Evolutionary conservation across 2,329 filamentous ascomycete genomes (phyloP), one percentile per base, ranked within the genome.

Genomic region (Pleurostoma richardsiae): DNA sequence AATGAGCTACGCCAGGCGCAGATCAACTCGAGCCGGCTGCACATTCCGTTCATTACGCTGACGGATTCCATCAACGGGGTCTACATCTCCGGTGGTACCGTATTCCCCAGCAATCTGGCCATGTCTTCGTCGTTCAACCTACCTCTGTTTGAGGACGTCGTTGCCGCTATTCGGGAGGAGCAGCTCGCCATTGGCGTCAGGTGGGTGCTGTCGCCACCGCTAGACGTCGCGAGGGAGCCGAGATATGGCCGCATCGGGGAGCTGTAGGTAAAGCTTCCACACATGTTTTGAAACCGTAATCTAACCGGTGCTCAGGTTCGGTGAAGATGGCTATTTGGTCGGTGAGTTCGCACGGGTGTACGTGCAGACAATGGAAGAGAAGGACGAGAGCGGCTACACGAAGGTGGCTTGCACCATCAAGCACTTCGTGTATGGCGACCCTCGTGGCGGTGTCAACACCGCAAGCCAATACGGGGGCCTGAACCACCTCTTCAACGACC

Each of bases 361-460:
- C 41, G 58, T 66, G 40, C 53, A 64, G 43, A 63, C 54, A 3
- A 67, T 67, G 64, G 61, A 67, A 43, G 58, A 61, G 30, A 59
- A 53, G 41, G 61, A 66, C 44, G 50, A 57, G 3, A 41, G 58
- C 10, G 61, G 63, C 26, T 63, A 56, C 45, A 43, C 64, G 44
- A 63, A 63, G 42, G 56, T 67, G 4, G 63, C 64, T 3, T 62
- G 60, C 4, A 67, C 63, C 3, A 59, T 66, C 47, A 67, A 67
- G 52, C 64, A 66, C 45, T 67, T 59, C 48, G 55, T 67, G 4
- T 67, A 61, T 38, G 64, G 64, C n/a, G 51, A 54, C 6, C 48
- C 49, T 3, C 59, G 54, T 27, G 64, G 63, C 38, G 63, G 64
- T 27, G 57, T 67, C 41, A 67, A 67, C 51, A 45, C 48, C 1